Evolutionary conservation across 2,329 filamentous ascomycete species (phyloP), one percentile per base, ranked within the genome.

Genomic region (Raffaelea ambrosiae): DNA sequence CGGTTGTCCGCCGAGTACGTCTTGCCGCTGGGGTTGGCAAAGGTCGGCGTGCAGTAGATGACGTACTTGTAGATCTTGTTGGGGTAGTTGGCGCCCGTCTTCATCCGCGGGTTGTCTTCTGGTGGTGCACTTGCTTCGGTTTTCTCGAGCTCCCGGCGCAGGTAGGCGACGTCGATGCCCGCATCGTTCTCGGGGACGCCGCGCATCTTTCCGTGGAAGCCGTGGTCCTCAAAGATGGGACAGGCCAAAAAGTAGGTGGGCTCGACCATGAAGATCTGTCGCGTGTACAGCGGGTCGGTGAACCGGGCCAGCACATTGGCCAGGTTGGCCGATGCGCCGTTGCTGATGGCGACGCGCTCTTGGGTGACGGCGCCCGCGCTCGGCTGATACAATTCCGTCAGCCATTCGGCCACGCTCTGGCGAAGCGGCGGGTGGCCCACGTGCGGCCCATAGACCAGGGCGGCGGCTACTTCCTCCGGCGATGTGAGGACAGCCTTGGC

Each of bases 21-120:
- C 56, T 77, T 76, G 29, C 73, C 79, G 0, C 77, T 81, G 0
- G 84, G 84, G 53, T 87, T 87, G 5, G 79, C 76, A 58, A 86
- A 87, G 0, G 81, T 84, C 0, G 84, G 82, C 3, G 84, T 80
- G 14, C 72, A 72, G 57, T 87, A 87, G 53, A 87, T 77, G 52
- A 86, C 59, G 57, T 86, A 78, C 54, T 74, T 77, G 64, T 84
- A 86, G 35, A 81, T 70, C 54, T 83, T 83, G 16, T 36, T 66
- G n/a, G n/a, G n/a, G 68, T 76, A 54, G 33, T 43, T 22, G 23
- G 47, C 10, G n/a, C n/a, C n/a, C 42, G 21, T 26, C 19, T 38
- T 33, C 53, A 51, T 23, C 46, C 43, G 33, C 39, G 16, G 14
- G 3, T 5, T 14, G n/a, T 8, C 3, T n/a, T n/a, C n/a, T n/a